Conservation (phyloP, 1,139 yeast species). For the Pichia terricola region DNA sequence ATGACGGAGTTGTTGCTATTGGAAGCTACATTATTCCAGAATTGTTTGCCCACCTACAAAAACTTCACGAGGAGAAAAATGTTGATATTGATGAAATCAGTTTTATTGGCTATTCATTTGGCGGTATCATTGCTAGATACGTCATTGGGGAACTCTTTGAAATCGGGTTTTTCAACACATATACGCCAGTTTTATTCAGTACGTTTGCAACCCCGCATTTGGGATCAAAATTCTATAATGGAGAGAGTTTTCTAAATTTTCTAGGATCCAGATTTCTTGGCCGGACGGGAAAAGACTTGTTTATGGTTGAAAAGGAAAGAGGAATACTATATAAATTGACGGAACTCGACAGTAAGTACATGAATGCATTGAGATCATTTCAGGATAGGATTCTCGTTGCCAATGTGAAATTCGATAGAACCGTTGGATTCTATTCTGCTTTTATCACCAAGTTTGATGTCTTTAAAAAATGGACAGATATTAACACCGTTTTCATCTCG, state of each 20-base stretch:
- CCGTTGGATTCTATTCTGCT: constrained; percentile 46
- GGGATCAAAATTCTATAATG: constrained; percentile 48
- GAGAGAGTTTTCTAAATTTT: constrained; percentile 35
- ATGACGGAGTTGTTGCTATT: constrained; percentile 72
- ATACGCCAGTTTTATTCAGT: constrained; percentile 57
- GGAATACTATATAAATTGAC: constrained; percentile 43
- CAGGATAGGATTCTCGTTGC: constrained; percentile 53
- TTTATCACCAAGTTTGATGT: constrained; percentile 43
- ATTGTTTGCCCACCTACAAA: constrained; percentile 45
- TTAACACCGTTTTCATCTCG: constrained; percentile 33
- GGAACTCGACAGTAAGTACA: constrained; percentile 41
- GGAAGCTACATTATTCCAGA: constrained; percentile 65
- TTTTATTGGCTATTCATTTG: constrained; percentile 75
- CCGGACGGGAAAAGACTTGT: constrained; percentile 64
- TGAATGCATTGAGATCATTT: constrained; percentile 48
- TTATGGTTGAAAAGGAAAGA: constrained; percentile 42
- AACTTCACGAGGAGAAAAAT: constrained; percentile 31
- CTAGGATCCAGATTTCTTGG: constrained; percentile 63
- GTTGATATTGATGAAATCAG: constrained; percentile 44
- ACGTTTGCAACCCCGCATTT: constrained; percentile 92
- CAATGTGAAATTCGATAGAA: constrained; percentile 66
- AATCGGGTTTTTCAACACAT: constrained; percentile 43
- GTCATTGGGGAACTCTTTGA: constrained; percentile 58
- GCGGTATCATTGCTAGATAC: constrained; percentile 71
- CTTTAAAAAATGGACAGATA: constrained; percentile 34